These are phyloP conservation scores for Phytophthora sp. DNA, from an alignment of 352 stramenopile species.

Conservation along the genomic window DNA sequence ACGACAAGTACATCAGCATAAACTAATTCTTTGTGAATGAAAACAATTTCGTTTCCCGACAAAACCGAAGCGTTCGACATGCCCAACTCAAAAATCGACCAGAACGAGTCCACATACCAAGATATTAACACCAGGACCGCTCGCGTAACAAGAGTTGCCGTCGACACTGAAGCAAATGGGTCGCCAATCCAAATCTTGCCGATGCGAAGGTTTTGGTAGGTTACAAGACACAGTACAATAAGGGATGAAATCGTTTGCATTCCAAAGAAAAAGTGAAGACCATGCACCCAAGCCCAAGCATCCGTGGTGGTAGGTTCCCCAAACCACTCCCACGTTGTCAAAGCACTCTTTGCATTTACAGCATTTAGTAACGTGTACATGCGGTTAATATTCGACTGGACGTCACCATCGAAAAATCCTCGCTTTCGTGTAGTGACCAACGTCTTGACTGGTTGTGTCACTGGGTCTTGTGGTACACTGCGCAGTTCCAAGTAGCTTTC, in stretches of 20 bases:
- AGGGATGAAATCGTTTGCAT: conserved; percentile 31
- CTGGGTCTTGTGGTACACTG: neutral
- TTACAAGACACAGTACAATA: conserved; percentile 28
- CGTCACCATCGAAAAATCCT: conserved; percentile 31
- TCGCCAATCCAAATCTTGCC: conserved; percentile 47
- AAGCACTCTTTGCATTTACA: neutral
- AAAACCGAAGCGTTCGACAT: conserved; percentile 18
- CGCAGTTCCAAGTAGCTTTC: conserved; percentile 19
- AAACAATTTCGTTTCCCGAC: neutral
- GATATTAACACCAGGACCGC: conserved; percentile 26
- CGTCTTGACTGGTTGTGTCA: conserved; percentile 22
- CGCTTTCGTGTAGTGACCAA: conserved; percentile 19
- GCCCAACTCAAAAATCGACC: conserved; percentile 35
- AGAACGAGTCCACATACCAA: conserved; percentile 38
- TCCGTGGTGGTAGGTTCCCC: conserved; percentile 23
- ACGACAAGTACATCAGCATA: conserved; percentile 33
- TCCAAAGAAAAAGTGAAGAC: conserved; percentile 31
- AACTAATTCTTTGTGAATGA: conserved; percentile 31
- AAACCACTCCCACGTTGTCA: conserved; percentile 15
- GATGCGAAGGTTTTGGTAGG: conserved; percentile 22
- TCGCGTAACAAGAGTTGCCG: conserved; percentile 15
- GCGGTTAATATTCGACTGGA: conserved; percentile 28
- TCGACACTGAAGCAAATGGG: conserved; percentile 41
- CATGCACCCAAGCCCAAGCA: conserved; percentile 47
- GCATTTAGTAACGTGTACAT: conserved; percentile 23